A percentile compares a stretch with the other conserved stretches of the same genome.
phyloP scores from a whole-genome alignment of 2,329 filamentous ascomycete species.

The Lojkania enalia region DNA sequence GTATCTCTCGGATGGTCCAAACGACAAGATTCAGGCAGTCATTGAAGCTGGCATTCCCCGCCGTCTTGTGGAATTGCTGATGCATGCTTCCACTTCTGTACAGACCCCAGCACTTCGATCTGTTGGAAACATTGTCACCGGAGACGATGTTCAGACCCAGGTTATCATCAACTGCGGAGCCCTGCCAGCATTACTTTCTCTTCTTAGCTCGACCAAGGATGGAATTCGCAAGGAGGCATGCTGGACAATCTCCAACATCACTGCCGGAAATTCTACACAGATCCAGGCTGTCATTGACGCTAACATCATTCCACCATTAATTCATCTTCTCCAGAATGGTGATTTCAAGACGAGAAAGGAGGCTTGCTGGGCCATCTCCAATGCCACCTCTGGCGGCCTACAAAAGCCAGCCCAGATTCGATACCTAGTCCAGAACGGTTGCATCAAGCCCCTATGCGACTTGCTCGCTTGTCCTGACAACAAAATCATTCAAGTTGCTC shows the following conservation, averaged over 20 bases:
- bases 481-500: slow-evolving; percentile 98
- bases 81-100: slow-evolving; percentile 97
- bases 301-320: slow-evolving; percentile 93
- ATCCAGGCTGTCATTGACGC: slow-evolving; percentile 97
- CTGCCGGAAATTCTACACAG: slow-evolving; percentile 94
- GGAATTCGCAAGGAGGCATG: slow-evolving; percentile 99
- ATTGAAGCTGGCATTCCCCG: slow-evolving; percentile 98
- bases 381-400: slow-evolving; percentile 93
- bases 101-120: slow-evolving; percentile 96
- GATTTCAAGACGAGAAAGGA: slow-evolving; percentile 99
- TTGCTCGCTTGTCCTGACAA: slow-evolving; percentile 95
- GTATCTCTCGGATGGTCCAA: slow-evolving; percentile 95
- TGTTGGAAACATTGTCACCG: slow-evolving; percentile 97
- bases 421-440: slow-evolving; percentile 89
- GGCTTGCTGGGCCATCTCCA: slow-evolving; percentile 99
- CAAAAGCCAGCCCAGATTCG: slow-evolving; percentile 99
- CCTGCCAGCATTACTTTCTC: slow-evolving; percentile 85
- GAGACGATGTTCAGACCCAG: slow-evolving; percentile 97
- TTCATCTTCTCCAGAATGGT: slow-evolving; percentile 93
- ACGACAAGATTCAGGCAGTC: slow-evolving; percentile 99
- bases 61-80: slow-evolving; percentile 91
- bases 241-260: slow-evolving; percentile 99
- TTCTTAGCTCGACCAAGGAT: slow-evolving; percentile 96
- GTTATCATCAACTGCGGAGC: slow-evolving; percentile 99
- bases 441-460: slow-evolving; percentile 96